Percentiles rank a stretch among this genome's conserved stretches.
Conservation (phyloP, 1,284 basidiomycete species). For the Flammula alnicola region DNA sequence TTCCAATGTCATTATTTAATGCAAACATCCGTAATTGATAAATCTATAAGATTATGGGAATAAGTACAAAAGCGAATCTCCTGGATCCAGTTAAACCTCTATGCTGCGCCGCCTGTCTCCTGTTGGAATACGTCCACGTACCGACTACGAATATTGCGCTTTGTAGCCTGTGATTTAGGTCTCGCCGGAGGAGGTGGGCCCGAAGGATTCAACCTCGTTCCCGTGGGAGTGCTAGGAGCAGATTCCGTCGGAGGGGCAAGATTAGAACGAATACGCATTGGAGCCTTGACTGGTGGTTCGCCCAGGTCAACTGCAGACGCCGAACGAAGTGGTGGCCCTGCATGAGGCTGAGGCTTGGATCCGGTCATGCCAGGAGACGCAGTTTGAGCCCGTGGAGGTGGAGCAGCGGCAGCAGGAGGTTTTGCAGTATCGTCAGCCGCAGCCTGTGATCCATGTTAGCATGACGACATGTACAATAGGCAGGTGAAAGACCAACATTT, state of each 20-base stretch:
- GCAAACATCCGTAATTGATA: slow-evolving; percentile 7
- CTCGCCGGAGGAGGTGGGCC: slow-evolving; percentile 56
- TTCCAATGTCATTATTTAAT: slow-evolving; percentile 1
- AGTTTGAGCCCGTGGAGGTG: slow-evolving; percentile 79
- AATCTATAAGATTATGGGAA: slow-evolving; percentile 20
- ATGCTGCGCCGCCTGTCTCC: slow-evolving; percentile 36
- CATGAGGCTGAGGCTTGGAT: slow-evolving; percentile 33
- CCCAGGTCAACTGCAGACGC: slow-evolving; percentile 65
- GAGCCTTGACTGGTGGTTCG: slow-evolving; percentile 53
- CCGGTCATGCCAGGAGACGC: slow-evolving; percentile 70
- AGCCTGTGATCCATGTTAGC: slow-evolving; percentile 44
- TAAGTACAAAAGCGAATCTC: slow-evolving; percentile 18
- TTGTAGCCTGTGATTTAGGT: slow-evolving; percentile 65
- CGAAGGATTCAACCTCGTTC: slow-evolving; percentile 37
- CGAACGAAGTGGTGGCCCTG: slow-evolving; percentile 55
- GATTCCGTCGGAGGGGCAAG: slow-evolving; percentile 59
- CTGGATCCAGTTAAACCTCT: slow-evolving; percentile 16
- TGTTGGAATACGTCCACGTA: slow-evolving; percentile 89
- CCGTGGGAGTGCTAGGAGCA: slow-evolving; percentile 48
- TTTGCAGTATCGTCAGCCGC: slow-evolving; percentile 52
- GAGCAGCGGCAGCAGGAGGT: slow-evolving; percentile 60
- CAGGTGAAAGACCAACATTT: slow-evolving; percentile 60
- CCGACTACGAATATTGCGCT: slow-evolving; percentile 76
- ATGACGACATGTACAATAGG: background rate
- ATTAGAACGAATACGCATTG: slow-evolving; percentile 66